Evolutionary conservation across 192 early-diverging fungal genomes (phyloP).

Genomic region (Backusella morwellensis): DNA sequence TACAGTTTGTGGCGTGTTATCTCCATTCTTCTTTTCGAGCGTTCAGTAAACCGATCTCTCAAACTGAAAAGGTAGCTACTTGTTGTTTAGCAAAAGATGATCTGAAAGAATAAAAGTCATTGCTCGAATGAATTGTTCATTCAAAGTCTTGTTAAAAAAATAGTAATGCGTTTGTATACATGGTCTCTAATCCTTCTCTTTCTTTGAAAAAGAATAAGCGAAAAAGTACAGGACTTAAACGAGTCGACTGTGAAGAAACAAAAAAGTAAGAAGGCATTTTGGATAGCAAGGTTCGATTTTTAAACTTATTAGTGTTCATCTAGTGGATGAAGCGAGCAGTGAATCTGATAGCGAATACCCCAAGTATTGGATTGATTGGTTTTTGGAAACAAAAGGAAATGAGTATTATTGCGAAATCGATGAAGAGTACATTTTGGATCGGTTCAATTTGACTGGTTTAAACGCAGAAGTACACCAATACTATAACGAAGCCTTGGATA

Average conservation of each 20-base stretch:
- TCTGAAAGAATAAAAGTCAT: background rate
- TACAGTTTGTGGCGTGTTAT: background rate
- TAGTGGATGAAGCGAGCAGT: constrained; percentile 55
- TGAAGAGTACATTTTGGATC: constrained; percentile 92
- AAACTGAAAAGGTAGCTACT: constrained; percentile 13
- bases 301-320: background rate
- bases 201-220: constrained; percentile 5
- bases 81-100: background rate
- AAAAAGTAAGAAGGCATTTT: background rate
- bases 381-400: constrained; percentile 84
- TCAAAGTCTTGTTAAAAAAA: background rate
- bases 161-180: constrained; percentile 1
- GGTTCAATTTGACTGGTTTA: constrained; percentile 95
- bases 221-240: constrained; percentile 9
- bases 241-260: constrained; percentile 11
- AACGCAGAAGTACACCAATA: constrained; percentile 87
- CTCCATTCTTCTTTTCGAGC: background rate
- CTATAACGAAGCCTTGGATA: constrained; percentile 73
- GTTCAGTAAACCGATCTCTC: background rate
- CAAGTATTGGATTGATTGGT: constrained; percentile 94
- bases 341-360: constrained; percentile 57
- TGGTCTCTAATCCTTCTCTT: background rate
- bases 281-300: background rate
- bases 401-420: constrained; percentile 99
- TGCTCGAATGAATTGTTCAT: background rate